Evolutionary conservation across 2,329 filamentous ascomycete species (phyloP).

Genomic region (Ophiostoma sp.): DNA sequence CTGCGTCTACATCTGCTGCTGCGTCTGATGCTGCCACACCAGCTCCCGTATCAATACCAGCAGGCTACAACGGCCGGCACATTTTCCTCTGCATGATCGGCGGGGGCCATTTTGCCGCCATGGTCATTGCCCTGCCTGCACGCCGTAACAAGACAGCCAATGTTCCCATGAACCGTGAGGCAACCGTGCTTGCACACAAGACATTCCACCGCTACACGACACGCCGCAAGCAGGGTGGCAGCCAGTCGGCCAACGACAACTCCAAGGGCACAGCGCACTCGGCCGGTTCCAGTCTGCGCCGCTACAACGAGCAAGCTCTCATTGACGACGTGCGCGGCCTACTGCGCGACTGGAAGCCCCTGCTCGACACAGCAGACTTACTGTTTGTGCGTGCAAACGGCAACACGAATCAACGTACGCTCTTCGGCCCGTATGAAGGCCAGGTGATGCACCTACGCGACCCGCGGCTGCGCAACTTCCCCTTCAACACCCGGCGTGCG

Average conservation of each 20-base stretch:
- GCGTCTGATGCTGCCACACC: background rate
- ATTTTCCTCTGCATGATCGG: constrained; percentile 98
- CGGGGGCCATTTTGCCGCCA: constrained; percentile 93
- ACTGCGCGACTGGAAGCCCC: constrained; percentile 73
- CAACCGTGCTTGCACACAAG: constrained; percentile 87
- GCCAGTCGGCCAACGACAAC: constrained; percentile 69
- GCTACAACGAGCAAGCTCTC: constrained; percentile 90
- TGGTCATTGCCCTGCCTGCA: constrained; percentile 85
- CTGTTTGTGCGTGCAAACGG: constrained; percentile 88
- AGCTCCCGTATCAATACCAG: constrained; percentile 21
- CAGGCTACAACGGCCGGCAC: constrained; percentile 66
- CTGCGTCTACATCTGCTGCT: background rate
- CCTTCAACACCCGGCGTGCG: constrained; percentile 84
- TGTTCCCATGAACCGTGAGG: constrained; percentile 73
- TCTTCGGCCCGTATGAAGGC: constrained; percentile 87
- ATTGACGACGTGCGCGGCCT: constrained; percentile 81
- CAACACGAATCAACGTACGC: constrained; percentile 73
- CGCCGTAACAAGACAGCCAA: constrained; percentile 64
- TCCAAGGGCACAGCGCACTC: constrained; percentile 53
- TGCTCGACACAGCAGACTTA: constrained; percentile 78
- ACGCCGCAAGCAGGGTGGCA: constrained; percentile 88
- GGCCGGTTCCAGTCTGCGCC: constrained; percentile 78
- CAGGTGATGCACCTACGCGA: constrained; percentile 79
- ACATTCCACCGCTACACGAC: constrained; percentile 98
- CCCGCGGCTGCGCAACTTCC: constrained; percentile 74